phyloP scores from a whole-genome alignment of 108 stramenopile genomes.

The Skeletonema grethae region DNA sequence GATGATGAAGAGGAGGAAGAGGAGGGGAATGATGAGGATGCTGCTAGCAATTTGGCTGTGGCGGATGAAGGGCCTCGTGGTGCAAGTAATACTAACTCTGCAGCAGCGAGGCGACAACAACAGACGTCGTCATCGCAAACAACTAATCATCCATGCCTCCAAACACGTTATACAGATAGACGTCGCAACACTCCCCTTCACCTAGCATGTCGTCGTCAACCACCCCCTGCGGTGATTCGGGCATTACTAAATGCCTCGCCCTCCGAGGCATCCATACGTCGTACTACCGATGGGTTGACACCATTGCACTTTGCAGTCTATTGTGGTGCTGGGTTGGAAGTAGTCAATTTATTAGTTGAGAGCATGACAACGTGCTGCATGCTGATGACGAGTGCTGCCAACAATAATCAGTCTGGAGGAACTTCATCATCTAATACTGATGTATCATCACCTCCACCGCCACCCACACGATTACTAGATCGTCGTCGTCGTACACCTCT shows the following conservation, averaged over 20 bases:
- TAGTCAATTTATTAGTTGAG: slow-evolving; percentile 43
- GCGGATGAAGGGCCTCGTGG: no score
- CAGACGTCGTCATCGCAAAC: neutral
- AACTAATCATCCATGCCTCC: slow-evolving; percentile 9
- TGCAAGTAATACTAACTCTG: slow-evolving; percentile 1
- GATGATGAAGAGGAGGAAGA: neutral
- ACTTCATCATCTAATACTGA: slow-evolving; percentile 6
- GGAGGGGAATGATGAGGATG: slow-evolving; percentile 7
- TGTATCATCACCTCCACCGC: slow-evolving; percentile 1
- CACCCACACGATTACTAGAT: slow-evolving; percentile 48
- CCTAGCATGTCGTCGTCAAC: slow-evolving; percentile 58
- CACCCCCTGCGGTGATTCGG: slow-evolving; percentile 42
- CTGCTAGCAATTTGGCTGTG: neutral
- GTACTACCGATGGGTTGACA: slow-evolving; percentile 57
- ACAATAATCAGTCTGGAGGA: neutral
- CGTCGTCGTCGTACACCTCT: slow-evolving; percentile 57
- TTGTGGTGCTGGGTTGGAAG: slow-evolving; percentile 48
- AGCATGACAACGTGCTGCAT: slow-evolving; percentile 34
- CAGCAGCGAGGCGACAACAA: slow-evolving; percentile 1
- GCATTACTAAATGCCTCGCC: slow-evolving; percentile 46
- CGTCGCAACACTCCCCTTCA: slow-evolving; percentile 61
- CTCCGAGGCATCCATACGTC: slow-evolving; percentile 18
- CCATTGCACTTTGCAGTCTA: slow-evolving; percentile 59
- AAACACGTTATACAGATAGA: slow-evolving; percentile 44
- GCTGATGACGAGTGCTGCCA: neutral